Evolutionary conservation across 768 basidiomycete genomes (phyloP), one percentile per base, ranked within the genome.

Genomic region (Erythrobasidium yunnanense): DNA sequence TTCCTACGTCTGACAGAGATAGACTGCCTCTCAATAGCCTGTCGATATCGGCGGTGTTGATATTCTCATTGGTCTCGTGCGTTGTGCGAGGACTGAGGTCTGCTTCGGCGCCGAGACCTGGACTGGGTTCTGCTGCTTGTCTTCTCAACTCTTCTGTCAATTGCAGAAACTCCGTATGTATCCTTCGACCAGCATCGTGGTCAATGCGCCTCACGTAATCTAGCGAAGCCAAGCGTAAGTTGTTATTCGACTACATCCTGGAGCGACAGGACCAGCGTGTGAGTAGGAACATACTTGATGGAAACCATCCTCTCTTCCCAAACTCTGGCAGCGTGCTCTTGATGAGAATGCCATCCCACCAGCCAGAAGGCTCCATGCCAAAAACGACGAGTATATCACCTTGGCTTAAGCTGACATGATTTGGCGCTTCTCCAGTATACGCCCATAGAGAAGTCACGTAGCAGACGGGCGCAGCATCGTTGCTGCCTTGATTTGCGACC

Each of bases 311-410:
- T 47, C 60, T n/a, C 2, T 23, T 27, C 30, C 49, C 49, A 30
- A 29, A 18, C 11, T 63, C 47, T n/a, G 20, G n/a, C 17, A 47
- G 30, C 38, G 27, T 51, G 30, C 60, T 63, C 46, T 63, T 30
- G 27, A 63, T n/a, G 46, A 63, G 45, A 4, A 63, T 23, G 47
- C 60, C 60, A 33, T 63, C 46, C 60, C 60, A 63, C 60, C 60
- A 63, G 29, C 60, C 60, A 32, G 60, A 50, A 5, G 45, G 6
- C 17, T 63, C 60, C 18, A n/a, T 29, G 11, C 46, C 60, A 25
- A 29, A 63, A 18, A 63, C 60, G 27, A 34, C 60, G 25, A 51
- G 20, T 17, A 63, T 29, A 27, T 63, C 60, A 18, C 47, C 29
- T 23, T 49, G 32, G 29, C 7, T 49, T n/a, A 63, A 63, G 29